Percentiles rank a stretch among this genome's conserved stretches.
These are phyloP conservation scores for Pulicaria dysenterica DNA, from an alignment of 129 eudicot genomes.

Conservation along the genomic window DNA sequence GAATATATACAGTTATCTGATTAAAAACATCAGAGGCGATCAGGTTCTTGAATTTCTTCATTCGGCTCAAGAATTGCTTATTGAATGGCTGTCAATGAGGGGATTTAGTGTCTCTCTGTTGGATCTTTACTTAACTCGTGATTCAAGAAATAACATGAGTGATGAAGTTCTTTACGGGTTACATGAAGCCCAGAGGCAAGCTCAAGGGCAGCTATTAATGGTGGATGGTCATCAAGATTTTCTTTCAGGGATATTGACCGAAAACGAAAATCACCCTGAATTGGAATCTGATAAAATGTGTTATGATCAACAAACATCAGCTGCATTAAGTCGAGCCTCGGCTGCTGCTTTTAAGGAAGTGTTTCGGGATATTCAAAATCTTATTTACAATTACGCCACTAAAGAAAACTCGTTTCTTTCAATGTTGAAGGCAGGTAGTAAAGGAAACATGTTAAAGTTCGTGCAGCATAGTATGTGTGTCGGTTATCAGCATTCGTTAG, in stretches of 20 bases:
- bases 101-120: slow-evolving; percentile 86
- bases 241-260: slow-evolving; percentile 43
- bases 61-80: slow-evolving; percentile 72
- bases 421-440: slow-evolving; percentile 92
- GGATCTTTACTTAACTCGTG: slow-evolving; percentile 74
- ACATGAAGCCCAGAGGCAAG: slow-evolving; percentile 64
- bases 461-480: slow-evolving; percentile 88
- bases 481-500: slow-evolving; percentile 76
- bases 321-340: slow-evolving; percentile 67
- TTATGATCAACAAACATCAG: slow-evolving; percentile 56
- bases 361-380: slow-evolving; percentile 66
- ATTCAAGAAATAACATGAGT: slow-evolving; percentile 48
- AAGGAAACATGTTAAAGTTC: slow-evolving; percentile 66
- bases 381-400: slow-evolving; percentile 56
- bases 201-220: slow-evolving; percentile 58
- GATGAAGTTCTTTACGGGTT: slow-evolving; percentile 74
- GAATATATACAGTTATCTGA: slow-evolving; percentile 51
- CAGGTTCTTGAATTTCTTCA: slow-evolving; percentile 60
- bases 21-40: slow-evolving; percentile 39
- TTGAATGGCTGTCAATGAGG: slow-evolving; percentile 82
- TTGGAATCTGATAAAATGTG: slow-evolving; percentile 36
- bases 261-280: slow-evolving; percentile 16
- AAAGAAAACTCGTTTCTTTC: slow-evolving; percentile 65
- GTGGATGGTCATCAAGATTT: slow-evolving; percentile 50
- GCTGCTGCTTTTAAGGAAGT: slow-evolving; percentile 67